A percentile compares a stretch with the other conserved stretches of the same genome.
These are phyloP conservation scores for Fusarium anthophilum DNA, from an alignment of 2,329 filamentous ascomycete genomes.

Conservation along the genomic window DNA sequence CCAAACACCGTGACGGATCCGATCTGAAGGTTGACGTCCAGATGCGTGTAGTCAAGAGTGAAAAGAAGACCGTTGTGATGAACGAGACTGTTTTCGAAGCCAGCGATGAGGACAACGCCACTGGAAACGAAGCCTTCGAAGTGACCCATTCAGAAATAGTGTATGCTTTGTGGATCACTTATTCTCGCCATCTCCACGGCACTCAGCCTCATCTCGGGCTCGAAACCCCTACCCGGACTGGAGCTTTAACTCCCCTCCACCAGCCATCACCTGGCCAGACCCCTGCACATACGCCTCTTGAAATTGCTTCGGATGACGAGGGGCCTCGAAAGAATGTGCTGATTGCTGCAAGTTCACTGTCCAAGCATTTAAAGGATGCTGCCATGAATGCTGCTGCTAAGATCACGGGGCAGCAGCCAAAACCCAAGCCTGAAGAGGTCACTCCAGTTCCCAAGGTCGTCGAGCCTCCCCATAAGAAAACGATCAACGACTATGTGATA, in stretches of 20 bases:
- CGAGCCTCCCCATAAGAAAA: slow-evolving; percentile 71
- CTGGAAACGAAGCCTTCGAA: slow-evolving; percentile 56
- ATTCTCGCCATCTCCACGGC: slow-evolving; percentile 90
- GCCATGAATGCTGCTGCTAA: slow-evolving; percentile 65
- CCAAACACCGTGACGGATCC: slow-evolving; percentile 88
- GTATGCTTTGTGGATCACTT: slow-evolving; percentile 96
- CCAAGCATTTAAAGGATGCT: slow-evolving; percentile 66
- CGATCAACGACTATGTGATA: slow-evolving; percentile 89
- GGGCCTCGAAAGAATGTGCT: slow-evolving; percentile 54
- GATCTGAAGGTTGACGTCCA: slow-evolving; percentile 95
- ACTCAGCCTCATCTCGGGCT: slow-evolving; percentile 68
- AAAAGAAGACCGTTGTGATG: slow-evolving; percentile 69
- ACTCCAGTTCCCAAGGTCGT: slow-evolving; percentile 48
- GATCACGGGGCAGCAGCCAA: slow-evolving; percentile 55
- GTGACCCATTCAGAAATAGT: slow-evolving; percentile 77
- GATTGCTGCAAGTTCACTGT: slow-evolving; percentile 59
- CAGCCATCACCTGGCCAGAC: slow-evolving; percentile 82
- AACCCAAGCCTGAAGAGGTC: slow-evolving; percentile 47
- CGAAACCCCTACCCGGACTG: slow-evolving; percentile 70
- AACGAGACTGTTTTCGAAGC: slow-evolving; percentile 73
- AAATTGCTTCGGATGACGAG: slow-evolving; percentile 63
- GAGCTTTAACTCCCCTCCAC: slow-evolving; percentile 75
- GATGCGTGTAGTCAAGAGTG: slow-evolving; percentile 94
- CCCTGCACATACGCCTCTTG: slow-evolving; percentile 65
- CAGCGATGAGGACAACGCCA: slow-evolving; percentile 63